Conservation (phyloP, 2,329 filamentous ascomycete species). For the Penicillium sp. region DNA sequence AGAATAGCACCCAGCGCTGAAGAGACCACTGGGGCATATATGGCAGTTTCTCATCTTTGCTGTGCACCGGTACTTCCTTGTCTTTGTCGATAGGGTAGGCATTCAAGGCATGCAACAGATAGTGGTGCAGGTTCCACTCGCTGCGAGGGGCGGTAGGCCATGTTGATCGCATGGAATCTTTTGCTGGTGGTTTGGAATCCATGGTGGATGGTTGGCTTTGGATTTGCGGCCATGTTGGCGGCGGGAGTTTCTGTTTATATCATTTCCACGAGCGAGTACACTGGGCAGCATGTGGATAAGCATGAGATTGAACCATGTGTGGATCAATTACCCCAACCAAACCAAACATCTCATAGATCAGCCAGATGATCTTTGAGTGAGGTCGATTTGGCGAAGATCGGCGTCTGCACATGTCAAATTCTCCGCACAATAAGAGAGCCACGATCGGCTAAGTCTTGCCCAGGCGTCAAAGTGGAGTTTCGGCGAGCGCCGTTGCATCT, state of each 20-base stretch:
- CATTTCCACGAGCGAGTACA: neutral
- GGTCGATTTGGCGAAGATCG: constrained; percentile 11
- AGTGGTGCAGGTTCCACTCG: constrained; percentile 27
- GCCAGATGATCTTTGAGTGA: neutral
- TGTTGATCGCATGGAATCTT: constrained; percentile 34
- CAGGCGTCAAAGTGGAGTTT: neutral
- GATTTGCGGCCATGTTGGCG: neutral
- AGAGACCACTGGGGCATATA: constrained; percentile 36
- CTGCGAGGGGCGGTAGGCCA: constrained; percentile 27
- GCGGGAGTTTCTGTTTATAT: constrained; percentile 16
- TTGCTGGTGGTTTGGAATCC: constrained; percentile 24
- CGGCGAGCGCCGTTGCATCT: neutral
- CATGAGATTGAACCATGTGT: constrained; percentile 5
- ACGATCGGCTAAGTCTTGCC: constrained; percentile 2
- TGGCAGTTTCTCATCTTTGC: constrained; percentile 44
- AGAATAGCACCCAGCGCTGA: constrained; percentile 43
- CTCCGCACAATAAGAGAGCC: neutral
- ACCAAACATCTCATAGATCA: constrained; percentile 2
- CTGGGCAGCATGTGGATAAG: constrained; percentile 13
- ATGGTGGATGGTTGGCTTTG: constrained; percentile 9
- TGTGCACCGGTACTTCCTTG: constrained; percentile 37
- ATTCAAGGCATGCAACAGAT: constrained; percentile 26
- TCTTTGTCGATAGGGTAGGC: constrained; percentile 25
- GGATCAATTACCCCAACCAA: constrained; percentile 21
- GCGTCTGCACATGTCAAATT: constrained; percentile 16